phyloP scores from a whole-genome alignment of 169 alveolate genomes.

The Blepharisma undulans region DNA sequence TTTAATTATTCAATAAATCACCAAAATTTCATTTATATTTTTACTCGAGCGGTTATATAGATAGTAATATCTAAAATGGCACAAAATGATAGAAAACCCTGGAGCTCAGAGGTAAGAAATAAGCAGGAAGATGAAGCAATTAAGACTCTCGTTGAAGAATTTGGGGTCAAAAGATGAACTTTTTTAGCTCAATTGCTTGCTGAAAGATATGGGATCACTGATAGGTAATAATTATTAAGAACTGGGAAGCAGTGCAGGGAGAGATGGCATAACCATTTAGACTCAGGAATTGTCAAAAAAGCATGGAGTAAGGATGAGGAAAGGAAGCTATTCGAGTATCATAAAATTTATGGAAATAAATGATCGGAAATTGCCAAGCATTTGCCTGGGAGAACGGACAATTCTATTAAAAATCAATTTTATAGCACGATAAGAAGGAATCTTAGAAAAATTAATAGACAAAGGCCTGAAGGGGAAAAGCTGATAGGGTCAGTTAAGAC shows the following conservation, averaged over 20 bases:
- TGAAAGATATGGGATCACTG: background rate
- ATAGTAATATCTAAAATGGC: background rate
- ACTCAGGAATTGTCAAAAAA: constrained; percentile 62
- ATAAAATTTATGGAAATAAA: constrained; percentile 64
- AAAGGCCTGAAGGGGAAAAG: background rate
- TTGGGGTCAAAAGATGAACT: background rate
- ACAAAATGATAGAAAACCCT: constrained; percentile 19
- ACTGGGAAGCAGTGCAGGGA: constrained; percentile 74
- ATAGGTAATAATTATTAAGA: constrained; percentile 37
- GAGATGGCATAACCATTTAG: constrained; percentile 74
- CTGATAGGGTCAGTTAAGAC: background rate
- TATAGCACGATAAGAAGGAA: constrained; percentile 55
- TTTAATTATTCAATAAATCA: too few relatives aligned
- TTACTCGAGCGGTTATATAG: background rate
- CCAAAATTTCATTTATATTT: background rate
- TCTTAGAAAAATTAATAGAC: constrained; percentile 10
- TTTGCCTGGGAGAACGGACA: constrained; percentile 82
- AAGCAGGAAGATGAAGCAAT: constrained; percentile 22
- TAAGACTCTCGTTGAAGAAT: background rate
- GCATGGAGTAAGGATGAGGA: constrained; percentile 73
- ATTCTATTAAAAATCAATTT: constrained; percentile 80
- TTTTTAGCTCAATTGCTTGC: background rate
- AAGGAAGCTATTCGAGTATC: background rate
- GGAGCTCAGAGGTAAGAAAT: constrained; percentile 18
- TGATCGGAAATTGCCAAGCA: constrained; percentile 76